These are phyloP conservation scores for Carex pumila DNA, from an alignment of 176 grass and related monocot species.

Conservation along the genomic window DNA sequence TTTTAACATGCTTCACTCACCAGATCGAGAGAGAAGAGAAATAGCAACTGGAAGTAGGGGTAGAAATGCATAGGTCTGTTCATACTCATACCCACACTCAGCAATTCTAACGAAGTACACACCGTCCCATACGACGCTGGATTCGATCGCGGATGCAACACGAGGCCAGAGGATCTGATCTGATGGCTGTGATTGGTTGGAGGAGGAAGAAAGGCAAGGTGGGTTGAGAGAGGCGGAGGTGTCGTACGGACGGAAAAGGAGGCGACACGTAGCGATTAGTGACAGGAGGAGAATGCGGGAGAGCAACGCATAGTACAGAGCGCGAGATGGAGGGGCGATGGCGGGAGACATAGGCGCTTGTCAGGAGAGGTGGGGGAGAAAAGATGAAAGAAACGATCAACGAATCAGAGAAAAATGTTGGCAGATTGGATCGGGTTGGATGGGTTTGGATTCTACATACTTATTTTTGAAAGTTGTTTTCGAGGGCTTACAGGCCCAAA, in stretches of 20 bases:
- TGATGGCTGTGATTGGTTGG: not conserved
- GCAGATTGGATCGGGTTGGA: not conserved
- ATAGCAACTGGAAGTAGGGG: conserved; percentile 62
- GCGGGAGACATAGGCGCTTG: not conserved
- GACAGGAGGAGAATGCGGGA: conserved; percentile 52
- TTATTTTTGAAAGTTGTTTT: not conserved
- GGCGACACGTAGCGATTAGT: conserved; percentile 46
- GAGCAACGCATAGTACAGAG: conserved; percentile 31
- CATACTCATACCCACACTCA: conserved; percentile 97
- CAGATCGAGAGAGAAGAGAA: conserved; percentile 53
- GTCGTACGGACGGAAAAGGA: conserved; percentile 79
- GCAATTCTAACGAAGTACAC: conserved; percentile 72
- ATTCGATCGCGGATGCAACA: conserved; percentile 37
- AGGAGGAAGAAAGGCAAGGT: conserved; percentile 43
- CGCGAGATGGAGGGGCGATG: not conserved
- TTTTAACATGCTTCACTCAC: conserved; percentile 22
- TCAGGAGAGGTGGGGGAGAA: not conserved
- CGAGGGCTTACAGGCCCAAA: not conserved
- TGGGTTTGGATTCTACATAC: not conserved
- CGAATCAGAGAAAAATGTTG: not conserved
- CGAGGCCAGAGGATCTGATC: conserved; percentile 13
- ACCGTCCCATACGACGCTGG: conserved; percentile 75
- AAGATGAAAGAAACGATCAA: not conserved
- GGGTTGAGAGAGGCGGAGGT: conserved; percentile 71
- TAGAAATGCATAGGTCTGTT: conserved; percentile 82